phyloP scores from a whole-genome alignment of 1,284 basidiomycete species.

The Trichosporon sp. region DNA sequence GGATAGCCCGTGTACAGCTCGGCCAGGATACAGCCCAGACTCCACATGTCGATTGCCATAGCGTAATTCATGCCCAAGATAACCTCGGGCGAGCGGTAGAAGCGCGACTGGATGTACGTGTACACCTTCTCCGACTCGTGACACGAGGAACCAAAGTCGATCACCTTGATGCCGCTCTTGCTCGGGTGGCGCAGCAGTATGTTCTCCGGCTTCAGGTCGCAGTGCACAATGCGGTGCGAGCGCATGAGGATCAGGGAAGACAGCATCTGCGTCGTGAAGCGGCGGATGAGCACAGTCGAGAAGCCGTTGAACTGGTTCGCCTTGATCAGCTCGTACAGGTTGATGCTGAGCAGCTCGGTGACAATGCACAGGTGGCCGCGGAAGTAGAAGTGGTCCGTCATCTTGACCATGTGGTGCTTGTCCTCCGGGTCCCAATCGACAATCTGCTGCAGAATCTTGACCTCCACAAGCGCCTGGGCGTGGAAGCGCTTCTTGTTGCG shows the following conservation, averaged over 20 bases:
- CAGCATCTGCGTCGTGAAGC: slow-evolving; percentile 95
- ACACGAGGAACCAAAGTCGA: slow-evolving; percentile 98
- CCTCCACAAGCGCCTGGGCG: slow-evolving; percentile 95
- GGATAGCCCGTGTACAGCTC: slow-evolving; percentile 99
- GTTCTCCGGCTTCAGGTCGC: slow-evolving; percentile 99
- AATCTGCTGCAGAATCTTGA: slow-evolving; percentile 94
- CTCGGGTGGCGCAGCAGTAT: slow-evolving; percentile 89
- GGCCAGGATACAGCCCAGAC: slow-evolving; percentile 92
- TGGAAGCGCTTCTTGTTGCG: slow-evolving; percentile 99
- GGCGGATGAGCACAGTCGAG: slow-evolving; percentile 85
- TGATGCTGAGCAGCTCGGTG: slow-evolving; percentile 96
- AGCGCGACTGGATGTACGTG: slow-evolving; percentile 97
- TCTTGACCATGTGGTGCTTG: slow-evolving; percentile 94
- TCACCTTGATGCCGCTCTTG: slow-evolving; percentile 95
- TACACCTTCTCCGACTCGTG: slow-evolving; percentile 99
- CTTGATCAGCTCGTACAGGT: slow-evolving; percentile 98
- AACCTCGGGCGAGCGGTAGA: slow-evolving; percentile 97
- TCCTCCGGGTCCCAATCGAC: slow-evolving; percentile 97
- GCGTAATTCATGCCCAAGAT: slow-evolving; percentile 94
- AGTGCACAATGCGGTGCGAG: slow-evolving; percentile 97
- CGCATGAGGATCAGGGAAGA: slow-evolving; percentile 86
- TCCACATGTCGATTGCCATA: slow-evolving; percentile 96
- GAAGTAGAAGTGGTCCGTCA: slow-evolving; percentile 99
- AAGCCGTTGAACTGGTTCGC: slow-evolving; percentile 98
- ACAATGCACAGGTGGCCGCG: slow-evolving; percentile 96